Base-by-base conservation (phyloP, 2,329 filamentous ascomycete species). In the Coleophoma eucalyptorum region DNA sequence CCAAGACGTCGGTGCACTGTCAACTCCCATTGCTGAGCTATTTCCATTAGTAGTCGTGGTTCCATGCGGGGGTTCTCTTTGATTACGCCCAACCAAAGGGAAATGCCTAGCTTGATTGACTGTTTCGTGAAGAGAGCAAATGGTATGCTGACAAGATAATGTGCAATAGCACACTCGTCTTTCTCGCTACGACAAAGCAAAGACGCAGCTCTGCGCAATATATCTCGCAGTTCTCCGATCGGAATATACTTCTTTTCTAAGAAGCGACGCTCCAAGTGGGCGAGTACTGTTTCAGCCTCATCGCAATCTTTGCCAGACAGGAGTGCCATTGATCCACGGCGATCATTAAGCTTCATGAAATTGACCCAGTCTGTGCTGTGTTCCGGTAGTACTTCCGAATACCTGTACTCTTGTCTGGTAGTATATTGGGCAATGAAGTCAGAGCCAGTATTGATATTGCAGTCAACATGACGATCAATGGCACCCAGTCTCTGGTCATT, bases 371-470 rank as follows among this genome's bases (percentile, higher is more conserved):
- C 83, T 52, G 79, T 76, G 52, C 86, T 83, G 54, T 85, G 81
- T 52, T 87, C 84, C 1, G 86, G 83, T 35, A 88, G 72, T 2
- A 83, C 80, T 65, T 96, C 90, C 11, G 90, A 84, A 64, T 93
- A 93, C 50, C 92, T 85, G 68, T 99, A 99, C 64, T 96, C 92
- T 66, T 99, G 95, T 35, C 94, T 87, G 21, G 91, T 95, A 3
- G 93, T 97, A 67, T 99, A 99, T 65, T 99, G 93, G 2, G 94
- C 91, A 64, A 99, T 84, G 62, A 99, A 96, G 66, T 97, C 93
- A 2, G 94, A 97, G 0, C 90, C 91, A 11, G 92, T 91, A 66
- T 97, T 96, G 66, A 97, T 86, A 55, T 83, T 83, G 49, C 83
- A 82, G 44, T 86, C 83, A 16, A 87, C 84, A 55, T 89, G 80